Evolutionary conservation across 2,329 filamentous ascomycete genomes (phyloP).

Genomic region (Fusarium floridanum): DNA sequence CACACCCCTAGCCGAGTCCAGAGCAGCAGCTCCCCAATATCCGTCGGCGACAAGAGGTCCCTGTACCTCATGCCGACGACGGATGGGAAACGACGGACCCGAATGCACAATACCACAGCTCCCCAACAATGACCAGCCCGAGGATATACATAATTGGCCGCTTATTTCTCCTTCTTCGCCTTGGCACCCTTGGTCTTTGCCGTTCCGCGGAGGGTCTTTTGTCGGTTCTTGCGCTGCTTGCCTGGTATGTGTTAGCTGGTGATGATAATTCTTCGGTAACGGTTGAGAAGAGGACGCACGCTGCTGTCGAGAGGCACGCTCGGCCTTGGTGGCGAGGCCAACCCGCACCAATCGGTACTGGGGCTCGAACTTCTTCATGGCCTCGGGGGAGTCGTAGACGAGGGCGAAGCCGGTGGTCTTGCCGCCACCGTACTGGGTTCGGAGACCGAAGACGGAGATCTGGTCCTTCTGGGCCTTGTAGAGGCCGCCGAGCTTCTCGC

Average conservation of each 20-base stretch:
- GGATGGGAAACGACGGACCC: constrained; percentile 42
- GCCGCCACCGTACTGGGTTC: constrained; percentile 99
- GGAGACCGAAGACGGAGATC: constrained; percentile 97
- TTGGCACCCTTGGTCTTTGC: constrained; percentile 97
- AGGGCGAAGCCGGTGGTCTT: constrained; percentile 99
- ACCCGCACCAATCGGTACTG: constrained; percentile 96
- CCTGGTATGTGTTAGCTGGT: constrained; percentile 70
- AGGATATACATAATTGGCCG: constrained; percentile 55
- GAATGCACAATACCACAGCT: constrained; percentile 48
- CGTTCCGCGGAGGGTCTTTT: constrained; percentile 97
- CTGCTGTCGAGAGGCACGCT: constrained; percentile 98
- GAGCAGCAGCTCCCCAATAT: constrained; percentile 28
- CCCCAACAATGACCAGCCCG: constrained; percentile 46
- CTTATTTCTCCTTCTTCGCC: constrained; percentile 95
- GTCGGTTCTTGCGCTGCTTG: constrained; percentile 99
- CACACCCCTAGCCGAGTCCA: constrained; percentile 49
- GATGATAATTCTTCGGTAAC: too few relatives aligned
- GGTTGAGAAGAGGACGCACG: too few relatives aligned
- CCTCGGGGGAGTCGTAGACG: constrained; percentile 97
- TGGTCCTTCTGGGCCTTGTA: constrained; percentile 99
- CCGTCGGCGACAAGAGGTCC: constrained; percentile 44
- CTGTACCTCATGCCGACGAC: constrained; percentile 44
- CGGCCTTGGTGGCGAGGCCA: constrained; percentile 91
- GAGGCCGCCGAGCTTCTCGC: constrained; percentile 90
- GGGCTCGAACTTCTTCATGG: constrained; percentile 99